A percentile compares a stretch with the other conserved stretches of the same genome.
Conservation (phyloP, 2,329 filamentous ascomycete species). For the Chrysoporthe puriensis region DNA sequence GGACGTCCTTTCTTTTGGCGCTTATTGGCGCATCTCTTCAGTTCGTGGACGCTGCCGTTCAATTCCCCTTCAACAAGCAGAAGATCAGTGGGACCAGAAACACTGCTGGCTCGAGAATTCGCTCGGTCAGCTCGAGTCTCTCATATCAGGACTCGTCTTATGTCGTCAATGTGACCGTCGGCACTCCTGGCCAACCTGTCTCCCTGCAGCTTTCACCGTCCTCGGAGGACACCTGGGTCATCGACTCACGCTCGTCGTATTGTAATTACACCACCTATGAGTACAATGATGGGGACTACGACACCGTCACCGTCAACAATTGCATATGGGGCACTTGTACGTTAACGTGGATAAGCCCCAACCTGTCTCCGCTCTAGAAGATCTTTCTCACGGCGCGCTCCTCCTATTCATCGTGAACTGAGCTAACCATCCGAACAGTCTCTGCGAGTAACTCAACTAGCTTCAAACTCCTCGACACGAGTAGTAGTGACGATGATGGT, state of each 20-base stretch:
- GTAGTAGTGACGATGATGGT: background rate
- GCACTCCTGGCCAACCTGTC: slow-evolving; percentile 37
- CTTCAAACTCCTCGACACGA: slow-evolving; percentile 29
- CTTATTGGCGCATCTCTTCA: slow-evolving; percentile 15
- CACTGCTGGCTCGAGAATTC: background rate
- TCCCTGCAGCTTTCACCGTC: slow-evolving; percentile 35
- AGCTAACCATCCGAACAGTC: slow-evolving; percentile 24
- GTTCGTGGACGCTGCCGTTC: slow-evolving; percentile 17
- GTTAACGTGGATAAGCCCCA: background rate
- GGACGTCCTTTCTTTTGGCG: slow-evolving; percentile 20
- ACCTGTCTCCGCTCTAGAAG: background rate
- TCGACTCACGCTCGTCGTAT: slow-evolving; percentile 28
- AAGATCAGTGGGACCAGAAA: background rate
- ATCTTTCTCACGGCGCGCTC: background rate
- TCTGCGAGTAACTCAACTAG: slow-evolving; percentile 32
- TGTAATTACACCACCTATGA: slow-evolving; percentile 22
- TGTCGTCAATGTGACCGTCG: slow-evolving; percentile 34
- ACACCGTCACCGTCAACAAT: background rate
- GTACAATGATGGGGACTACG: slow-evolving; percentile 8
- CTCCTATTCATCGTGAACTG: background rate
- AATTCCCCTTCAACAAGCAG: slow-evolving; percentile 22
- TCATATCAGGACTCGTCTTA: slow-evolving; percentile 31
- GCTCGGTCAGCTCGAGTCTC: slow-evolving; percentile 19
- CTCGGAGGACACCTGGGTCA: slow-evolving; percentile 36
- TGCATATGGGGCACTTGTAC: slow-evolving; percentile 35